A percentile compares a stretch with the other conserved stretches of the same genome.
Evolutionary conservation across 169 alveolate species (phyloP).

Genomic region (Cryptosporidium sp.): DNA sequence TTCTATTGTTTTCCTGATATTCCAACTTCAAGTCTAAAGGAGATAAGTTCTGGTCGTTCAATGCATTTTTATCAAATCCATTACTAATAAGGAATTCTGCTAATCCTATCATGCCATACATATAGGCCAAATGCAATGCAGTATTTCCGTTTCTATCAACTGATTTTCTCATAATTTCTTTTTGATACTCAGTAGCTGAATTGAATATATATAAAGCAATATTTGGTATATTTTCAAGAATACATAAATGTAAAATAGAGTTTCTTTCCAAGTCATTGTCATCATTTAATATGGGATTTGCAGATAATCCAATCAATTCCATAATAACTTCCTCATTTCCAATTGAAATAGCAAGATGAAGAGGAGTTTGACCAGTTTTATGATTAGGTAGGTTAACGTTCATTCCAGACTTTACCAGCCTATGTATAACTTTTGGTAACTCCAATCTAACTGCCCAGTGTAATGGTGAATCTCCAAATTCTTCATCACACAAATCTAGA

Average conservation of each 20-base stretch:
- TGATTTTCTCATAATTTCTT: conserved; percentile 12
- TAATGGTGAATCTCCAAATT: conserved; percentile 61
- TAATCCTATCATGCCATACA: conserved; percentile 48
- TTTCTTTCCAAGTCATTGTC: conserved; percentile 16
- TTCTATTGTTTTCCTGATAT: neutral
- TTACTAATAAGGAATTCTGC: conserved; percentile 10
- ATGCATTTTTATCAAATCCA: conserved; percentile 11
- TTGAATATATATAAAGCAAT: conserved; percentile 34
- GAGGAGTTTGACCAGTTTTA: conserved; percentile 34
- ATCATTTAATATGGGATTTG: conserved; percentile 21
- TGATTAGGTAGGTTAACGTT: conserved; percentile 11
- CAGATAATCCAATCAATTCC: conserved; percentile 46
- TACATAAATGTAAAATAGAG: conserved; percentile 37
- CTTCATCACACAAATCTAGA: conserved; percentile 44
- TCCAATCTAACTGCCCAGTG: conserved; percentile 67
- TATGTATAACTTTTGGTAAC: conserved; percentile 46
- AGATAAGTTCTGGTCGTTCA: conserved; percentile 17
- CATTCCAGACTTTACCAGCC: conserved; percentile 56
- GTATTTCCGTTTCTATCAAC: conserved; percentile 32
- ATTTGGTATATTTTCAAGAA: conserved; percentile 48
- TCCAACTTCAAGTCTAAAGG: conserved; percentile 20
- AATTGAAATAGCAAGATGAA: conserved; percentile 11
- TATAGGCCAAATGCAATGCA: conserved; percentile 58
- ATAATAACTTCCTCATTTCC: conserved; percentile 41
- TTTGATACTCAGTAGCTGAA: conserved; percentile 35